phyloP scores from a whole-genome alignment of 2,329 filamentous ascomycete genomes.

The Chaetoscypha palmicola region DNA sequence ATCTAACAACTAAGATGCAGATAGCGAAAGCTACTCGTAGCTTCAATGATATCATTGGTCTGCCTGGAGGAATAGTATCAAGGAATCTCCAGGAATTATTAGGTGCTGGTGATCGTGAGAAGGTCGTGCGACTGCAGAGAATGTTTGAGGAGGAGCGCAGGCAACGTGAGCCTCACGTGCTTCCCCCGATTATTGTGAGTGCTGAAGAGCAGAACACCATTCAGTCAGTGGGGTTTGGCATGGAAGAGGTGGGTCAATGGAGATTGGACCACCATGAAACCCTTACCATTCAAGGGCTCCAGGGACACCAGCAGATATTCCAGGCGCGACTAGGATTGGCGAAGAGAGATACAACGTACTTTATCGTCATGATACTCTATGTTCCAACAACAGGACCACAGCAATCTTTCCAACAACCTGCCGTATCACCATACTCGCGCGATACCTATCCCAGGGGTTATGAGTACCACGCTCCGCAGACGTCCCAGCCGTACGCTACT shows the following conservation, averaged over 20 bases:
- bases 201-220: slow-evolving; percentile 49
- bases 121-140: slow-evolving; percentile 42
- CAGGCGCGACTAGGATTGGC: slow-evolving; percentile 49
- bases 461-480: slow-evolving; percentile 24
- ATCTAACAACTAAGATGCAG: slow-evolving; percentile 51
- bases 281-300: slow-evolving; percentile 45
- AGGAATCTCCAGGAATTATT: slow-evolving; percentile 50
- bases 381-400: slow-evolving; percentile 20
- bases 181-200: slow-evolving; percentile 54
- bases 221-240: slow-evolving; percentile 45
- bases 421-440: slow-evolving; percentile 24
- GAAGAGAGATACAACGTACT: slow-evolving; percentile 56
- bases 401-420: slow-evolving; percentile 21
- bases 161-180: slow-evolving; percentile 49
- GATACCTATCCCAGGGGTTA: slow-evolving; percentile 27
- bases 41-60: slow-evolving; percentile 50
- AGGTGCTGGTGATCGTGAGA: slow-evolving; percentile 44
- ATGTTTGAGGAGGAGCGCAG: slow-evolving; percentile 50
- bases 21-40: slow-evolving; percentile 49
- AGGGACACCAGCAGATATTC: slow-evolving; percentile 45
- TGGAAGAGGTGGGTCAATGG: slow-evolving; percentile 47
- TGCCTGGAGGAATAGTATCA: slow-evolving; percentile 37
- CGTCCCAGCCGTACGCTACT: slow-evolving; percentile 23
- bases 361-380: slow-evolving; percentile 42
- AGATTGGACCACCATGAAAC: slow-evolving; percentile 47